phyloP scores from a whole-genome alignment of 164 flowering plant species.

The Kingdonia uniflora region DNA sequence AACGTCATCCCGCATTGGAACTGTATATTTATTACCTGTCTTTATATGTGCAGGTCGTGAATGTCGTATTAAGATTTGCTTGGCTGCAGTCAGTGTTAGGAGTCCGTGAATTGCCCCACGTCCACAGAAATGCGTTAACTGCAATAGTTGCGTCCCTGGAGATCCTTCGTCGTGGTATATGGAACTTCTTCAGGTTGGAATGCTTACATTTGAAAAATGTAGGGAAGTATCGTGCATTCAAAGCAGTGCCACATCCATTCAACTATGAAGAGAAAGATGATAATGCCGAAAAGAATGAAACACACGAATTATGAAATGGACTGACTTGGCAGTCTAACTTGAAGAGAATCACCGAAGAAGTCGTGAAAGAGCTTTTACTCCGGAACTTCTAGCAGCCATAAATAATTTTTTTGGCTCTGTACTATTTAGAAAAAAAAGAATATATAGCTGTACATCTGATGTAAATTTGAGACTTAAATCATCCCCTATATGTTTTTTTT shows the following conservation, averaged over 20 bases:
- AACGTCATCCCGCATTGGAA: no score
- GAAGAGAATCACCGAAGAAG: no score
- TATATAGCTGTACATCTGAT: no score
- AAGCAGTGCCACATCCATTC: constrained; percentile 51
- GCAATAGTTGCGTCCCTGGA: constrained; percentile 1
- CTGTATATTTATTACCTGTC: no score
- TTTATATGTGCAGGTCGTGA: neutral
- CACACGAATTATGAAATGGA: no score
- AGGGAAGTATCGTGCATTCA: constrained; percentile 32
- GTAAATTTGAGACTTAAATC: no score
- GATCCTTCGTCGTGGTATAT: constrained; percentile 1
- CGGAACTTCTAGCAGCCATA: no score
- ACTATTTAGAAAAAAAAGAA: no score
- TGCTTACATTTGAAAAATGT: neutral
- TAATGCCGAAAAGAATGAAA: constrained; percentile 7
- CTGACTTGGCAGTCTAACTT: no score
- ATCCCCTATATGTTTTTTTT: no score
- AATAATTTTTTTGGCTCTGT: no score
- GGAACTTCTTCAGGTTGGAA: constrained; percentile 1
- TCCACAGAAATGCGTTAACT: neutral
- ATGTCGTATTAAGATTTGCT: neutral
- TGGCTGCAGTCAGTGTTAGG: neutral
- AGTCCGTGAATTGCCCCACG: neutral
- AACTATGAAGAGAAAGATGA: constrained; percentile 39
- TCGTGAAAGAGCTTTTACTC: no score